Conservation (phyloP, 805 yeast species). For the Kodamaea laetipori region DNA sequence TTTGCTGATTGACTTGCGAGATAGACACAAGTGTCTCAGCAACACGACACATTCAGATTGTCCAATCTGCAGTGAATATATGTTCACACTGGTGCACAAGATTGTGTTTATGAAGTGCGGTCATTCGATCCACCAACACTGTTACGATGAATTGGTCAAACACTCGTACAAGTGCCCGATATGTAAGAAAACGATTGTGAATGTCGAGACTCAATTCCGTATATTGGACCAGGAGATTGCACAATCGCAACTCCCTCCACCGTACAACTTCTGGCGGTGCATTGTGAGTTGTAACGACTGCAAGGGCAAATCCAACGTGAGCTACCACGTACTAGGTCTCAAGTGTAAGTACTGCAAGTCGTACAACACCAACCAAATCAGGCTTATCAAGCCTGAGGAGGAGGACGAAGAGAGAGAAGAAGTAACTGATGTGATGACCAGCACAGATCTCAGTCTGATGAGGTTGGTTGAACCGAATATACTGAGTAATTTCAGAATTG, state of each 20-base stretch:
- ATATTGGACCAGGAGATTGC: conserved; percentile 81
- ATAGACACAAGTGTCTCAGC: conserved; percentile 81
- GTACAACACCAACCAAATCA: conserved; percentile 79
- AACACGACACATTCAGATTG: conserved; percentile 89
- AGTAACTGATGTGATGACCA: neutral
- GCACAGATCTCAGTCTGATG: conserved; percentile 21
- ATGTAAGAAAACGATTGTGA: conserved; percentile 79
- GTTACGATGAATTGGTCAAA: conserved; percentile 79
- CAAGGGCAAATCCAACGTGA: conserved; percentile 72
- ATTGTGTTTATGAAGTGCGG: conserved; percentile 95
- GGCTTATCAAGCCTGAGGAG: conserved; percentile 68
- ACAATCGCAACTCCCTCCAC: conserved; percentile 77
- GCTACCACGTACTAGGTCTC: conserved; percentile 82
- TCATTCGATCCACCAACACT: conserved; percentile 85
- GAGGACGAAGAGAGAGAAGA: conserved; percentile 26
- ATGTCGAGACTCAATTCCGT: conserved; percentile 87
- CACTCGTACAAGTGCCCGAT: conserved; percentile 90
- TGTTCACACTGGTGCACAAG: conserved; percentile 78
- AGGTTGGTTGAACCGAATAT: conserved; percentile 37
- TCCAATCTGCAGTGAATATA: conserved; percentile 88
- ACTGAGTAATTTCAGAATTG: conserved; percentile 40
- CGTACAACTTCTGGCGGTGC: conserved; percentile 74
- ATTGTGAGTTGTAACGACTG: conserved; percentile 85
- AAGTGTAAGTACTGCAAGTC: conserved; percentile 86
- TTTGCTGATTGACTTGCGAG: conserved; percentile 72